Evolutionary conservation across 2,329 filamentous ascomycete genomes (phyloP), one percentile per base, ranked within the genome.

Genomic region (Aquanectria penicillioides): DNA sequence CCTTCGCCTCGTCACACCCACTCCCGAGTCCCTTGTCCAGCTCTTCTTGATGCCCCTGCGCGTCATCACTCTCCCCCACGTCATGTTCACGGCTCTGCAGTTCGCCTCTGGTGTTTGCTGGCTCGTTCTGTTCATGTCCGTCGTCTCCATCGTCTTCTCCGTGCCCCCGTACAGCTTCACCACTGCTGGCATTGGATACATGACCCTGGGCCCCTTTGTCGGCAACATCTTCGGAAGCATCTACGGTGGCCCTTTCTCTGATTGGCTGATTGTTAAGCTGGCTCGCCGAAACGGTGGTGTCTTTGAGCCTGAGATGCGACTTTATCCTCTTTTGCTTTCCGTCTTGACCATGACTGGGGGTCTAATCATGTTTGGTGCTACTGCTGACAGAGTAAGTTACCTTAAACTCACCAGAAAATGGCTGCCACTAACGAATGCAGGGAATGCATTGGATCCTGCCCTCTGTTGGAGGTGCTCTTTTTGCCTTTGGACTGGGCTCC

Each of bases 251-350:
- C 69, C 72, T 0, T 47, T 80, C 2, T 71, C 73, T 0, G 78
- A 81, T 41, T 72, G 71, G 68, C 71, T 71, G 0, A 75, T 80
- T 38, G 56, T 78, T 3, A 69, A 65, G 22, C 67, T 78, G 17
- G 71, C 79, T 0, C 70, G 66, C n/a, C 68, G 74, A 2, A 79
- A 80, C 9, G 69, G 70, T 0, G 78, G 78, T 3, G 67, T 77
- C 6, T 80, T 76, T 34, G 79, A 81, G 60, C 78, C 79, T 0
- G 79, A 81, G 59, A 80, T 80, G 72, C 71, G 79, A 5, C 62
- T 81, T 5, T 78, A 73, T 28, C 36, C 65, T 18, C 50, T 71
- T 8, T 28, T 64, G 0, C n/a, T 71, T 3, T 73, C 76, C 2
- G 72, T 74, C 0, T 8, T 78, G 0, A 29, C 68, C 3, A 71